Conservation (phyloP, 441 rosid species). For the Pelargonium citronellum region DNA sequence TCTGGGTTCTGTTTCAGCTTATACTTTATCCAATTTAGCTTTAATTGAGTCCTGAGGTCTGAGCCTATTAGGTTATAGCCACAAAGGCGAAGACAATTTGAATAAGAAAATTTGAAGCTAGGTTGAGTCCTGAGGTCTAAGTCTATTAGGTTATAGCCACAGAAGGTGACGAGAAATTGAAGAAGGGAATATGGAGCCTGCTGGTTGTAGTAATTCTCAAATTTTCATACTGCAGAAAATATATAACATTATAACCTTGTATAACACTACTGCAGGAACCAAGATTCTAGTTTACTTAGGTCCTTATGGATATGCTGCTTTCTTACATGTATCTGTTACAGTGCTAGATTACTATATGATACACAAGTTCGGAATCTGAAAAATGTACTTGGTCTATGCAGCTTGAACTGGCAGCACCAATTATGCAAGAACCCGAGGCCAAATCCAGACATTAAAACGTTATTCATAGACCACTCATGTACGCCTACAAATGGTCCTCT, state of each 20-base stretch:
- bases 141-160: not conserved
- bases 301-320: not conserved
- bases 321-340: not conserved
- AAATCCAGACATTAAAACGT: constrained; percentile 74
- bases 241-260: too few species aligned
- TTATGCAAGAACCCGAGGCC: constrained; percentile 76
- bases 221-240: too few species aligned
- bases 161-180: too few species aligned
- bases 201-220: too few species aligned
- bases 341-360: constrained; percentile 26
- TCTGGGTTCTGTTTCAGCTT: not conserved
- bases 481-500: constrained; percentile 64
- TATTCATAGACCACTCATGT: constrained; percentile 70
- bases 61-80: not conserved
- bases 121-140: constrained; percentile 1
- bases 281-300: not conserved
- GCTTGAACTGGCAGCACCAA: constrained; percentile 87
- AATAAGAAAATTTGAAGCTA: not conserved
- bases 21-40: not conserved
- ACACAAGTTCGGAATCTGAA: constrained; percentile 56
- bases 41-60: not conserved
- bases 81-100: not conserved
- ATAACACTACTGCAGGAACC: not conserved
- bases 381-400: constrained; percentile 24
- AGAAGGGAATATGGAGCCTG: too few species aligned